Percentiles rank a stretch among this genome's conserved stretches.
These are phyloP conservation scores for Fraxinus quadrangulata DNA, from an alignment of 257 asterid species.

Conservation along the genomic window DNA sequence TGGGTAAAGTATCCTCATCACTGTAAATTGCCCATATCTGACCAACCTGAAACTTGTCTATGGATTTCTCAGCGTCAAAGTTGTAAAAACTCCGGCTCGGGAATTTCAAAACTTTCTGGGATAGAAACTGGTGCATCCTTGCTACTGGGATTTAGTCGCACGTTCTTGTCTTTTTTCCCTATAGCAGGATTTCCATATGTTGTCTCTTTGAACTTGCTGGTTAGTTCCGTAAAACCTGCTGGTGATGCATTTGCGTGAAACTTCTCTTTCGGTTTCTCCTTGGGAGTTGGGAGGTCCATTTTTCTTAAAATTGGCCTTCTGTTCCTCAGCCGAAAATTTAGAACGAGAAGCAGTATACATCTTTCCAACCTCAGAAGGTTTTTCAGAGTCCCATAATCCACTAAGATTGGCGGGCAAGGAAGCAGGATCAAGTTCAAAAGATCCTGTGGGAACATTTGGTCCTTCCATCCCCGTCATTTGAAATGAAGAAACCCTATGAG, in stretches of 20 bases:
- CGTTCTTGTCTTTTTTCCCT: background rate
- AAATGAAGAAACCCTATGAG: conserved; percentile 49
- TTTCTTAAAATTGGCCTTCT: background rate
- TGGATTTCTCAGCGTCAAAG: conserved; percentile 14
- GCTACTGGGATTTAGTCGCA: background rate
- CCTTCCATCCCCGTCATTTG: conserved; percentile 40
- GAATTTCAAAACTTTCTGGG: no score
- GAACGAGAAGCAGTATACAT: no score
- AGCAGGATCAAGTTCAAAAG: conserved; percentile 14
- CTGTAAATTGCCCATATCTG: conserved; percentile 49
- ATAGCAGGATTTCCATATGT: background rate
- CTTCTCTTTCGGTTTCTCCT: no score
- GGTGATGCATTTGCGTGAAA: background rate
- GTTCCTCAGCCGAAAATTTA: background rate
- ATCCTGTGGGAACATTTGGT: conserved; percentile 31
- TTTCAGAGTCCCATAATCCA: conserved; percentile 51
- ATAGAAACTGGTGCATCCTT: background rate
- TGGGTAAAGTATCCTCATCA: conserved; percentile 42
- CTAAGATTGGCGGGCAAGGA: background rate
- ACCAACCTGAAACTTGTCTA: conserved; percentile 33
- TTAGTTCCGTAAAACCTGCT: background rate
- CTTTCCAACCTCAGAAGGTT: conserved; percentile 30
- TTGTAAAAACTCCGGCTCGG: no score
- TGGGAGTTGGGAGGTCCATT: background rate
- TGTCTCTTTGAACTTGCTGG: background rate